Percentiles rank a stretch among this genome's conserved stretches.
Evolutionary conservation across 2,329 filamentous ascomycete species (phyloP).

Genomic region (Neopestalotiopsis sp.): DNA sequence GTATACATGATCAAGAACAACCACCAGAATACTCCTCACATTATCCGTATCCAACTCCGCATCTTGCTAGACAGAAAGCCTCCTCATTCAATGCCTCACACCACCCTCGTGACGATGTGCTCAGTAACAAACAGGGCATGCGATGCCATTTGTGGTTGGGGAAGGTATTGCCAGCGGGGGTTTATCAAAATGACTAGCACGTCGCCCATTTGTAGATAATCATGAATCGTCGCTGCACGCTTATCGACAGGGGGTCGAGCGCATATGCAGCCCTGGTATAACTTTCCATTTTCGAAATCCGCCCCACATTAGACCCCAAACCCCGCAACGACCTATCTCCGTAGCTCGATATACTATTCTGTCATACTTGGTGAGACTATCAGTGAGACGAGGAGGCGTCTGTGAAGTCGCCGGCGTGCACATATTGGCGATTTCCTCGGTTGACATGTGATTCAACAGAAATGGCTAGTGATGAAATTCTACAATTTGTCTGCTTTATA

Average conservation of each 20-base stretch:
- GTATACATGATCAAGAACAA: not conserved
- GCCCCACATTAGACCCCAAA: not conserved
- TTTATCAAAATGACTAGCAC: not conserved
- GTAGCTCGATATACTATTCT: not conserved
- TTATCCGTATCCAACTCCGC: not conserved
- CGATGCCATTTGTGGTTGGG: not conserved
- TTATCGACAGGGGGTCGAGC: not conserved
- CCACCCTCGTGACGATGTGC: not conserved
- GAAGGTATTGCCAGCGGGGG: not conserved
- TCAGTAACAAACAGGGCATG: not conserved
- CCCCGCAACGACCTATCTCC: not conserved
- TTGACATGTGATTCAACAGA: no score
- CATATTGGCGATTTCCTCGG: no score
- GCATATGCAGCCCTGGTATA: not conserved
- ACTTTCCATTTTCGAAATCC: constrained; percentile 10
- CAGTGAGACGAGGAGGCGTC: no score
- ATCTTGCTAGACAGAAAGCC: not conserved
- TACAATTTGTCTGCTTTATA: no score
- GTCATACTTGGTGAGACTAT: no score
- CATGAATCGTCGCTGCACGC: not conserved
- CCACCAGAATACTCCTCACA: not conserved
- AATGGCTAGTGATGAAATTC: no score
- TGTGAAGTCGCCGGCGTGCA: no score
- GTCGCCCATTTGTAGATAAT: not conserved
- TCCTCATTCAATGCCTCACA: not conserved